Evolutionary conservation across 1,284 basidiomycete species (phyloP).

Genomic region (Vanrija humicola): DNA sequence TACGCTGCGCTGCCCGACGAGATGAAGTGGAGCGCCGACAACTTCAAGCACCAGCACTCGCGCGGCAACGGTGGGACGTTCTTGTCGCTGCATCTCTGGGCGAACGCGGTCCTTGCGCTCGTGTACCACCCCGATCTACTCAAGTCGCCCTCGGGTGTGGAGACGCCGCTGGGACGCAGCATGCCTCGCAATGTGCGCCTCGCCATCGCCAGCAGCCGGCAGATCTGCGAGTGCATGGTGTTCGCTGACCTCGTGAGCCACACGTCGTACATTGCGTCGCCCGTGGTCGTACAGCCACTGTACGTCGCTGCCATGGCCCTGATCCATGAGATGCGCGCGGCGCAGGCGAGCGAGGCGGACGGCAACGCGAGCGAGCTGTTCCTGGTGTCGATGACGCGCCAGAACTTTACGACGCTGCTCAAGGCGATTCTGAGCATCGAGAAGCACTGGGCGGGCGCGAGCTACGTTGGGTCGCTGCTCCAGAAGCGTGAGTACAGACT

Average conservation of each 20-base stretch:
- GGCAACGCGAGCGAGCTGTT: slow-evolving; percentile 39
- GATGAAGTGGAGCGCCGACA: slow-evolving; percentile 48
- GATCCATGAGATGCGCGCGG: slow-evolving; percentile 47
- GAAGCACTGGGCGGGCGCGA: slow-evolving; percentile 48
- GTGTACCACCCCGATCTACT: slow-evolving; percentile 51
- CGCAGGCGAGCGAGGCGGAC: slow-evolving; percentile 15
- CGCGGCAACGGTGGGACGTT: slow-evolving; percentile 45
- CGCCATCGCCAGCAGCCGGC: slow-evolving; percentile 44
- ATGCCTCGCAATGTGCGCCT: slow-evolving; percentile 48
- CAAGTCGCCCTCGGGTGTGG: slow-evolving; percentile 44
- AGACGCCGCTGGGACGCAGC: slow-evolving; percentile 47
- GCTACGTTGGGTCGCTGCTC: slow-evolving; percentile 40
- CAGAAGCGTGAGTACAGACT: slow-evolving; percentile 35
- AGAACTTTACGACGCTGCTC: slow-evolving; percentile 44
- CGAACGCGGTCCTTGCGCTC: slow-evolving; percentile 50
- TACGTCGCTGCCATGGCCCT: slow-evolving; percentile 48
- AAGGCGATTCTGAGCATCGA: slow-evolving; percentile 47
- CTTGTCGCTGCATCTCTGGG: slow-evolving; percentile 42
- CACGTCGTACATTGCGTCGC: slow-evolving; percentile 32
- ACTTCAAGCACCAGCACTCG: slow-evolving; percentile 49
- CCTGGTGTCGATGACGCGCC: slow-evolving; percentile 44
- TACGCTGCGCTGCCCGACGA: slow-evolving; percentile 45
- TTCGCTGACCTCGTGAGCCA: slow-evolving; percentile 43
- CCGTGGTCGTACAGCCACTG: slow-evolving; percentile 42
- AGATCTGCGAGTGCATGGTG: slow-evolving; percentile 51